Percentiles rank a stretch among this genome's conserved stretches.
phyloP scores from a whole-genome alignment of 257 asterid genomes.

The Fraxinus excelsior region DNA sequence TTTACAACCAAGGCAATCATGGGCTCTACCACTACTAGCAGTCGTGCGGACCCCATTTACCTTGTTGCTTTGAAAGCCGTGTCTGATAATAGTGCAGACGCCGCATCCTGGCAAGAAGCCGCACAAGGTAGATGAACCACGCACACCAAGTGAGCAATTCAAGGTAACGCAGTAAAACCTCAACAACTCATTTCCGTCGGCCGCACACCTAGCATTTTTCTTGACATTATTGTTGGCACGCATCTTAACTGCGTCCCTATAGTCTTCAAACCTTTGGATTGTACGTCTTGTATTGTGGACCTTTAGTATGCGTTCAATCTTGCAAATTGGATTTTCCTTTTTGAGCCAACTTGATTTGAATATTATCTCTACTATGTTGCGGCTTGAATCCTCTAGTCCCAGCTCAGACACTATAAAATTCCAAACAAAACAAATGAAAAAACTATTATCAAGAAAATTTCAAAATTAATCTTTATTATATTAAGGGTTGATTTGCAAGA shows the following conservation, averaged over 20 bases:
- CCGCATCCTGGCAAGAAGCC: slow-evolving; percentile 75
- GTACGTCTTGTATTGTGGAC: slow-evolving; percentile 90
- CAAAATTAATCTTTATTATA: no score
- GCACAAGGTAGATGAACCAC: slow-evolving; percentile 76
- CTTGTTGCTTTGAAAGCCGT: slow-evolving; percentile 70
- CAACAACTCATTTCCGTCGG: slow-evolving; percentile 98
- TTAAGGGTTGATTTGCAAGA: neutral
- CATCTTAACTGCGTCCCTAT: slow-evolving; percentile 73
- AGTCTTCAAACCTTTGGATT: slow-evolving; percentile 97
- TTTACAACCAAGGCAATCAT: slow-evolving; percentile 38
- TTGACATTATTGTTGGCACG: slow-evolving; percentile 57
- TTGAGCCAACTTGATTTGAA: slow-evolving; percentile 98
- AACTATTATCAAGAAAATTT: neutral
- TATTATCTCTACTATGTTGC: slow-evolving; percentile 90
- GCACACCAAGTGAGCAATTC: slow-evolving; percentile 76
- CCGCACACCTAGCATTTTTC: slow-evolving; percentile 83
- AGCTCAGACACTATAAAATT: slow-evolving; percentile 64
- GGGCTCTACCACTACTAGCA: slow-evolving; percentile 89
- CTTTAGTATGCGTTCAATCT: slow-evolving; percentile 89
- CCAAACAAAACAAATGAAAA: neutral
- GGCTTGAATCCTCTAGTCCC: slow-evolving; percentile 91
- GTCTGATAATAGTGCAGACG: slow-evolving; percentile 75
- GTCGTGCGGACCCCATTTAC: slow-evolving; percentile 67
- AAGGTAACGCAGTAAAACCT: slow-evolving; percentile 79
- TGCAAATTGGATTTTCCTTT: slow-evolving; percentile 72